Base-by-base conservation (phyloP, 805 yeast species). In the Ogataea wickerhamii region DNA sequence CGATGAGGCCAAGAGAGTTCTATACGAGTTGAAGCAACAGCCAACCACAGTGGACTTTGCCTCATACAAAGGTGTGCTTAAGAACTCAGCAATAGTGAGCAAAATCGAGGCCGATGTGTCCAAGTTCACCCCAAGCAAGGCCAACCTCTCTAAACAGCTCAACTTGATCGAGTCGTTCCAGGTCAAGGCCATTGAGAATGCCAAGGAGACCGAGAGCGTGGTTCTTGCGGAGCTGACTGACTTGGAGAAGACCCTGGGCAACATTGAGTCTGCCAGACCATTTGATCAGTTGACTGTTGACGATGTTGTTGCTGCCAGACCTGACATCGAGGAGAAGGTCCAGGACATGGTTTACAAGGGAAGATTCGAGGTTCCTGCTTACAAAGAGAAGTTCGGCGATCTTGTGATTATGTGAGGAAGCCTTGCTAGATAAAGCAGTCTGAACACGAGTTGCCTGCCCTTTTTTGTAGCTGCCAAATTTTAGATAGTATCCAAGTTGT, bases 361-460 rank as follows among this genome's bases (percentile, higher is more conserved):
- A 70, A 85, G 85, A 75, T 89, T 96, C 94, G 87, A 86, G 62
- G 95, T 89, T 55, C 98, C 98, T 58, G 96, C 96, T 58, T 93
- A 93, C 82, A 82, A 85, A 71, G 98, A 93, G 71, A 93, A 89
- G 81, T 93, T 93, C 68, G 98, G 98, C 69, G 87, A 85, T 66
- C 79, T 91, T 71, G 87, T 91, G 60, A 87, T 88, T 66, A 93
- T 91, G 97, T 76, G 70, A 65, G n/a, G n/a, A n/a, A n/a, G n/a
- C n/a, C n/a, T n/a, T n/a, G n/a, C n/a, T n/a, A n/a, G n/a, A n/a
- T n/a, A n/a, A n/a, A n/a, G n/a, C n/a, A n/a, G n/a, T n/a, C n/a
- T n/a, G n/a, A n/a, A n/a, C n/a, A n/a, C n/a, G n/a, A n/a, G n/a
- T n/a, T n/a, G n/a, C n/a, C n/a, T n/a, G n/a, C n/a, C n/a, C n/a